Base-by-base conservation (phyloP, 2,329 filamentous ascomycete genomes). In the Parastagonospora avenae region DNA sequence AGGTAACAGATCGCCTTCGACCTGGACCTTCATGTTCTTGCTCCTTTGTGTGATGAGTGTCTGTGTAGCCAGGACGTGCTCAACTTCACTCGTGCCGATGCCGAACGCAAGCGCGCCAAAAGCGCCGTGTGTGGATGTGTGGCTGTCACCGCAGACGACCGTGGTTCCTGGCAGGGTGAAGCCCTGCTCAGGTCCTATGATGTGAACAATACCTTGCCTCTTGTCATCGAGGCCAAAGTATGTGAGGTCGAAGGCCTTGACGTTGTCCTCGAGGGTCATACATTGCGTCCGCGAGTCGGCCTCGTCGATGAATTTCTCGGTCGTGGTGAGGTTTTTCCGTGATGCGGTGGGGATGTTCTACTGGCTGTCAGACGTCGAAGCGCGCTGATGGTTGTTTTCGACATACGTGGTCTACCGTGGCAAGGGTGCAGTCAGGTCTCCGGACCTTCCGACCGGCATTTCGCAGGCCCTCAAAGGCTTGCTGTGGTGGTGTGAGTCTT, bases 1-100 rank as follows among this genome's bases (percentile, higher is more conserved):
- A 4, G 92, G 89, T 30, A 89, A 85, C 50, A 97, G 85, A 74
- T 93, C 87, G 46, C 94, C 94, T 62, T 97, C 91, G 54, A 97
- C 90, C 77, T 96, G 90, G 67, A 99, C 88, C 70, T 91, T 89
- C 93, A 99, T 97, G 82, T 99, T 97, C 81, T 97, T 97, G 78
- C 91, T 96, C 71, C 92, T 85, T 79, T 91, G 91, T 57, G 92
- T 96, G 74, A 97, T 92, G 61, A 99, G 81, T 53, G 92, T 96
- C 77, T 97, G 94, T 11, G 94, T 97, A 45, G 94, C 94, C 50
- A 99, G 84, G 57, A 99, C 94, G 77, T 99, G 93, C 83, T 99
- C 94, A 62, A 97, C 94, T 79, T 99, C 94, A 73, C 91, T 96
- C 56, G 94, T 99, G 66, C 94, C 94, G 70, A 99, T 99, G 75